Base-by-base conservation (phyloP, 345 rosid genomes). In the Camelina sativa region DNA sequence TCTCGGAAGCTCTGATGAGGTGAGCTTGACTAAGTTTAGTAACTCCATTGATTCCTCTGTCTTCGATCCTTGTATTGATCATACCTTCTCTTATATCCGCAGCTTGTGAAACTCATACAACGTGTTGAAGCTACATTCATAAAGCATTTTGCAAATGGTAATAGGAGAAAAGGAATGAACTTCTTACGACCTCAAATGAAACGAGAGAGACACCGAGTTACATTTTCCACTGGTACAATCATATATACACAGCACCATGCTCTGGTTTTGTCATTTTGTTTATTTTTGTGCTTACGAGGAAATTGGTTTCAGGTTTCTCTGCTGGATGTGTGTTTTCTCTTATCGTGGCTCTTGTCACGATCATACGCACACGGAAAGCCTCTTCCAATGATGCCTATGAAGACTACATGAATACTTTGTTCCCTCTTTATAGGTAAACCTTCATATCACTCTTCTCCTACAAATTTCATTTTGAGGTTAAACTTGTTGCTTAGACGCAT, bases 111-210 rank as follows among this genome's bases (percentile, higher is more conserved):
- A 80, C 80, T 86, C 9, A 73, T 85, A 82, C 85, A 82, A 28
- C 82, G 89, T 47, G 89, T 84, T 28, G 93, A 89, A 78, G 82
- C 79, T 6, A 85, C 89, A 34, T 86, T 84, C 75, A 78, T 86
- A 41, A 89, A 89, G 71, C 89, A 89, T 79, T 89, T 89, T 56
- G 62, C 86, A 1, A 87, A 87, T 66, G 80, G 81, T n/a, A 87
- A 89, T 72, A 84, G 82, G 43, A 76, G 76, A 17, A 81, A 85
- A 67, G 95, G 88, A 47, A 87, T 89, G 90, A 78, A 56, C 71
- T 41, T 65, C 3, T 80, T 89, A 34, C 80, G 92, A 69, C 95
- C 88, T n/a, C 63, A 70, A 64, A 56, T 74, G 3, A 86, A 78
- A 71, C 79, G 69, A 81, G 90, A 87, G 44, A 86, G 87, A 43